Percentiles rank a stretch among this genome's conserved stretches.
phyloP scores from a whole-genome alignment of 2,329 filamentous ascomycete genomes.

The Alternaria gaisen region DNA sequence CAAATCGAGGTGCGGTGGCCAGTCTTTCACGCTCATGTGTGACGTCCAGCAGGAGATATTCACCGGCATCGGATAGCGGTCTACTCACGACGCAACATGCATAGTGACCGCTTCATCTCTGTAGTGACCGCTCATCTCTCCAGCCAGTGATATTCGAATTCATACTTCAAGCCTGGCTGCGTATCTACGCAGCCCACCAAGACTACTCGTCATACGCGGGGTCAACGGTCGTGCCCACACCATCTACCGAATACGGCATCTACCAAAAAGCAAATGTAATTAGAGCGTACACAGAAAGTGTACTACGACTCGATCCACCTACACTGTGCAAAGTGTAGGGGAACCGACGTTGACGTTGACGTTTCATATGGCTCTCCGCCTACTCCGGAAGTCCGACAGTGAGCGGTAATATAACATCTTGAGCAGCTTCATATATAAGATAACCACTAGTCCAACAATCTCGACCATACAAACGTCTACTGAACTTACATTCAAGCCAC shows the following conservation, averaged over 20 bases:
- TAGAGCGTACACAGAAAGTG: background rate
- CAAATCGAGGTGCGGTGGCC: slow-evolving; percentile 1
- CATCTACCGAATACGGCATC: background rate
- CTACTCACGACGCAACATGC: too few species aligned
- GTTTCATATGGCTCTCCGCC: slow-evolving; percentile 37
- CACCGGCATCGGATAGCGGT: slow-evolving; percentile 20
- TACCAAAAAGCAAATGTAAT: slow-evolving; percentile 6
- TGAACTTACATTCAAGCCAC: background rate
- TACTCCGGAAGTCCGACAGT: slow-evolving; percentile 20
- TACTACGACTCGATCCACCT: slow-evolving; percentile 1
- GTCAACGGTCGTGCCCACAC: too few species aligned
- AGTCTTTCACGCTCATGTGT: slow-evolving; percentile 8
- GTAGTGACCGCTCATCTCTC: too few species aligned
- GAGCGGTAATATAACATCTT: slow-evolving; percentile 1
- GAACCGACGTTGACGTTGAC: slow-evolving; percentile 25
- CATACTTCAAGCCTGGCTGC: too few species aligned
- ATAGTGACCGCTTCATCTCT: too few species aligned
- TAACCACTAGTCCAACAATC: background rate
- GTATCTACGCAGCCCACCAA: too few species aligned
- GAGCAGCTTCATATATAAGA: slow-evolving; percentile 1
- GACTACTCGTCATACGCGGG: too few species aligned
- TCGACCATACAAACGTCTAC: background rate
- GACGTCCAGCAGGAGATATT: slow-evolving; percentile 4
- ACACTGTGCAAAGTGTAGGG: slow-evolving; percentile 24
- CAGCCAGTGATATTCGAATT: too few species aligned